These are phyloP conservation scores for Alternaria incomplexa DNA, from an alignment of 2,329 filamentous ascomycete genomes.

Conservation along the genomic window DNA sequence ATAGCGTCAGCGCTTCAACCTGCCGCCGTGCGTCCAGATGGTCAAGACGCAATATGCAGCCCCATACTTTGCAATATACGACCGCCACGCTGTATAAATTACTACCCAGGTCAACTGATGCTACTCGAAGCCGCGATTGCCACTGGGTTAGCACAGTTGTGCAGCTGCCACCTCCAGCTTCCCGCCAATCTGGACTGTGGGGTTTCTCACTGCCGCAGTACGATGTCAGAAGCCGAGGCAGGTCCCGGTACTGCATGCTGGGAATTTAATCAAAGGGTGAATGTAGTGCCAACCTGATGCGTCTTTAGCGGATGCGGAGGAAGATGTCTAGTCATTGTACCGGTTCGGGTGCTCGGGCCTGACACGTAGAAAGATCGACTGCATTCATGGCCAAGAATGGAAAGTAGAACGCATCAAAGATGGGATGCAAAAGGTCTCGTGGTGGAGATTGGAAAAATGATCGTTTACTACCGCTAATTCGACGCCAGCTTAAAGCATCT, in stretches of 20 bases:
- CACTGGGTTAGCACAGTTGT: background rate
- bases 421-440: no score
- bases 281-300: background rate
- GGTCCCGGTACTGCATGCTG: conserved; percentile 8
- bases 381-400: background rate
- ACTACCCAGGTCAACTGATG: conserved; percentile 22
- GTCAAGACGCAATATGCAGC: conserved; percentile 21
- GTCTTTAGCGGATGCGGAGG: background rate
- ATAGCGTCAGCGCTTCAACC: background rate
- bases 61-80: conserved; percentile 26
- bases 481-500: background rate
- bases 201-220: conserved; percentile 17
- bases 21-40: conserved; percentile 2
- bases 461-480: background rate
- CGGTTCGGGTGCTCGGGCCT: background rate
- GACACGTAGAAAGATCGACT: background rate
- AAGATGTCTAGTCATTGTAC: background rate
- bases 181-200: conserved; percentile 1
- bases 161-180: background rate
- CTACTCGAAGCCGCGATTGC: conserved; percentile 2
- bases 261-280: background rate
- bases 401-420: no score
- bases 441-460: background rate
- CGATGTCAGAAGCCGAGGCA: conserved; percentile 18
- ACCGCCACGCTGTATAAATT: conserved; percentile 29